These are phyloP conservation scores for Penicillium sp. DNA, from an alignment of 2,329 filamentous ascomycete species.

Conservation along the genomic window DNA sequence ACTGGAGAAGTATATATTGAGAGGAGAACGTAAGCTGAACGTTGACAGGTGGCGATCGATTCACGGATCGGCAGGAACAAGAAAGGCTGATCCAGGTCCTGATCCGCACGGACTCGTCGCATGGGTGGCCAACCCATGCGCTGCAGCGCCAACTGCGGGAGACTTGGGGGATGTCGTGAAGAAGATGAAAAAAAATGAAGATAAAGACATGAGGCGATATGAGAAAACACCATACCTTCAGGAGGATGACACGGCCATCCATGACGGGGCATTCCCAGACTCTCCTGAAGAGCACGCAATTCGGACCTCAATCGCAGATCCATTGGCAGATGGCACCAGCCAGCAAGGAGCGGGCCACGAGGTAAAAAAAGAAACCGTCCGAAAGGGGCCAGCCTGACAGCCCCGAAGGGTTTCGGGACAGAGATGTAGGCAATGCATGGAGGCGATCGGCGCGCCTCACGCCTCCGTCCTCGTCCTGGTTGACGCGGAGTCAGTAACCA, in stretches of 20 bases:
- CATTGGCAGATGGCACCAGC: background rate
- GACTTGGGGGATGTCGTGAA: constrained; percentile 22
- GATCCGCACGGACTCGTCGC: constrained; percentile 19
- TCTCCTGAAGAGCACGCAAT: background rate
- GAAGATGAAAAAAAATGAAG: no score
- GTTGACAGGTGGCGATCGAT: constrained; percentile 27
- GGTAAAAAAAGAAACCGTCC: background rate
- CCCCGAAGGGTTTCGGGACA: background rate
- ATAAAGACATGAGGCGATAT: background rate
- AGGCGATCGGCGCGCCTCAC: background rate
- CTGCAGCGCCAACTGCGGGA: constrained; percentile 24
- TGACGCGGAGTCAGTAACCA: background rate
- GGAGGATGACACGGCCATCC: background rate
- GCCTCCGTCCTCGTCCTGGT: background rate
- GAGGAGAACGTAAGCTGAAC: constrained; percentile 5
- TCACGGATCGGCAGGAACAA: constrained; percentile 28
- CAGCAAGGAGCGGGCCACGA: background rate
- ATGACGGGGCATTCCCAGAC: background rate
- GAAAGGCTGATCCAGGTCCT: constrained; percentile 27
- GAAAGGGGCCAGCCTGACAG: background rate
- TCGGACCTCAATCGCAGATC: background rate
- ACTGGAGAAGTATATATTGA: background rate
- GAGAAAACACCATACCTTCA: background rate
- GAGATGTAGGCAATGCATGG: background rate
- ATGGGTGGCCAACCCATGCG: constrained; percentile 27